A percentile compares a stretch with the other conserved stretches of the same genome.
These are phyloP conservation scores for Xylariaceae sp. DNA, from an alignment of 2,329 filamentous ascomycete genomes.

Conservation along the genomic window DNA sequence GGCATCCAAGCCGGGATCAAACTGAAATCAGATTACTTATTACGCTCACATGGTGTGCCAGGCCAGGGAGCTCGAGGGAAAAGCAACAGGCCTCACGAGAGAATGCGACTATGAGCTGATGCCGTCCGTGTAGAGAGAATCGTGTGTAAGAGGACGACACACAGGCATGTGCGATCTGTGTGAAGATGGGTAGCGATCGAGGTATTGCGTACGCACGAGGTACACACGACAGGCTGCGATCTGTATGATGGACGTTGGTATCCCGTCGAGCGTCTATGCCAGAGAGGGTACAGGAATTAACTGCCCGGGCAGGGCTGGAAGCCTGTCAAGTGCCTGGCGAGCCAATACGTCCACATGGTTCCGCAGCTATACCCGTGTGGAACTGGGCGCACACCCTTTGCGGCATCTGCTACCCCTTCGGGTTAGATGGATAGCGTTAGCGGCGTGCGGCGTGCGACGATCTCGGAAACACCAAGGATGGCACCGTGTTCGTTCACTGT, in stretches of 20 bases:
- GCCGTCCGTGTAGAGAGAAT: conserved; percentile 11
- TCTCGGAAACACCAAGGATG: neutral
- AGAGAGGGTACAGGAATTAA: neutral
- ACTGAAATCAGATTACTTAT: conserved; percentile 14
- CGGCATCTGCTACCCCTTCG: neutral
- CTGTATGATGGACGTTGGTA: too few relatives aligned
- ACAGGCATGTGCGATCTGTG: neutral
- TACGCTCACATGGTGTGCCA: conserved; percentile 19
- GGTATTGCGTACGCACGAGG: too few relatives aligned
- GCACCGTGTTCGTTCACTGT: neutral
- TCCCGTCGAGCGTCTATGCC: too few relatives aligned
- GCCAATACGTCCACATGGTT: conserved; percentile 18
- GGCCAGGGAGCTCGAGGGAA: conserved; percentile 21
- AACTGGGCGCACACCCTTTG: conserved; percentile 4
- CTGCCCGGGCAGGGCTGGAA: neutral
- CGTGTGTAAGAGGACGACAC: neutral
- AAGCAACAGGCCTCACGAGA: conserved; percentile 17
- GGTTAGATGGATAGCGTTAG: neutral
- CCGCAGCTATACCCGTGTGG: conserved; percentile 18
- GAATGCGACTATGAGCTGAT: conserved; percentile 23
- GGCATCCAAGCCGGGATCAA: neutral
- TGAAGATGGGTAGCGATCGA: too few relatives aligned
- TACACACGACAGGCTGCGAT: too few relatives aligned
- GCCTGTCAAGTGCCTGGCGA: conserved; percentile 14
- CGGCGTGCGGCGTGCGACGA: neutral